phyloP scores from a whole-genome alignment of 164 flowering plant species.

The Malania oleifera region DNA sequence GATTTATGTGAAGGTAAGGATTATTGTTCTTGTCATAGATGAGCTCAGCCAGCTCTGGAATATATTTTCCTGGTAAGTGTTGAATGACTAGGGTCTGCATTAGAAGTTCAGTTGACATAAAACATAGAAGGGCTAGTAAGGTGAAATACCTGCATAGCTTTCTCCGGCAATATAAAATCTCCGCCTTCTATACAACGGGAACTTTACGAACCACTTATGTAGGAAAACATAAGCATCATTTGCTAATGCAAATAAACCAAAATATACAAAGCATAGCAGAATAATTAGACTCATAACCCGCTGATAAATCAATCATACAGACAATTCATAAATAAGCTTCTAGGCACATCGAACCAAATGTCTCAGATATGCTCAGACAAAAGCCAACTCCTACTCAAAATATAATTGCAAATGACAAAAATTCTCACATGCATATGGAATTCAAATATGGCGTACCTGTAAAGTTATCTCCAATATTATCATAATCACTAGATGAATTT shows the following conservation, averaged over 20 bases:
- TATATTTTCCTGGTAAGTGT: slow-evolving; percentile 66
- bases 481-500: slow-evolving; percentile 65
- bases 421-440: background rate
- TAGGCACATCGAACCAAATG: too few species aligned
- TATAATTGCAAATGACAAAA: too few species aligned
- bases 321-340: too few species aligned
- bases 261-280: background rate
- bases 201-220: slow-evolving; percentile 80
- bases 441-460: slow-evolving; percentile 43
- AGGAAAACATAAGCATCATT: slow-evolving; percentile 74
- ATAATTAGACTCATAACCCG: background rate
- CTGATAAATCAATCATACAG: too few species aligned
- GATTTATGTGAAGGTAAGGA: slow-evolving; percentile 51
- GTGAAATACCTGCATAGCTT: slow-evolving; percentile 83
- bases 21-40: slow-evolving; percentile 73
- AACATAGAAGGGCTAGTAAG: background rate
- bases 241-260: slow-evolving; percentile 31
- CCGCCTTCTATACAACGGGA: slow-evolving; percentile 56
- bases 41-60: slow-evolving; percentile 83
- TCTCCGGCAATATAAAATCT: slow-evolving; percentile 87
- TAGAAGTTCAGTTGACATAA: background rate
- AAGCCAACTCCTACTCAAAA: too few species aligned
- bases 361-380: too few species aligned
- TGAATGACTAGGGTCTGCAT: background rate
- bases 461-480: slow-evolving; percentile 67